phyloP scores from a whole-genome alignment of 192 early-diverging fungal species.

The Backusella westeae region DNA sequence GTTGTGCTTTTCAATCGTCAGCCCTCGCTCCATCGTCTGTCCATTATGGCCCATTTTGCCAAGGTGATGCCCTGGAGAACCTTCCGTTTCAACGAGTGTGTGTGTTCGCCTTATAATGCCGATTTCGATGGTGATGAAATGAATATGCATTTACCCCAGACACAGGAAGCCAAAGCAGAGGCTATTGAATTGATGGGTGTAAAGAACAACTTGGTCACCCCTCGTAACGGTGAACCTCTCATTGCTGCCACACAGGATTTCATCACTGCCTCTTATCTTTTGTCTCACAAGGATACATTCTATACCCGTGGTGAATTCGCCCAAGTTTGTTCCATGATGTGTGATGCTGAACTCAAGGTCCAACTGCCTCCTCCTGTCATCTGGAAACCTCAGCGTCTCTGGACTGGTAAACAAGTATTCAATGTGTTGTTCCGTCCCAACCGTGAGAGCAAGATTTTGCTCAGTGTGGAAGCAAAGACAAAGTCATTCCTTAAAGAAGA shows the following conservation, averaged over 20 bases:
- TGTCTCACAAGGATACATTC: slow-evolving; percentile 93
- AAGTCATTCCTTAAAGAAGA: slow-evolving; percentile 68
- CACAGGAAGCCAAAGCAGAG: slow-evolving; percentile 97
- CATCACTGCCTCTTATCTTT: slow-evolving; percentile 92
- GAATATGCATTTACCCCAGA: slow-evolving; percentile 99
- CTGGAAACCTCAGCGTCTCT: slow-evolving; percentile 83
- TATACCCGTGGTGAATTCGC: slow-evolving; percentile 92
- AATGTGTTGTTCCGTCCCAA: slow-evolving; percentile 88
- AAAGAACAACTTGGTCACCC: slow-evolving; percentile 96
- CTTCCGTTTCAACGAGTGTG: slow-evolving; percentile 99
- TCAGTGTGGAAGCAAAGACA: slow-evolving; percentile 92
- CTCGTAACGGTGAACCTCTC: slow-evolving; percentile 96
- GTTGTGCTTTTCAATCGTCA: slow-evolving; percentile 98
- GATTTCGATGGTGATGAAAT: slow-evolving; percentile 99
- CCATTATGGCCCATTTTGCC: slow-evolving; percentile 95
- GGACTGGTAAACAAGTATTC: slow-evolving; percentile 98
- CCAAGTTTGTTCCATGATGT: slow-evolving; percentile 91
- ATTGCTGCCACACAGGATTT: slow-evolving; percentile 99
- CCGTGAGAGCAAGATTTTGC: slow-evolving; percentile 52
- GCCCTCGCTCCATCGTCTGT: slow-evolving; percentile 95
- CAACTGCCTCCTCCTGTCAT: slow-evolving; percentile 95
- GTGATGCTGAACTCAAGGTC: slow-evolving; percentile 78
- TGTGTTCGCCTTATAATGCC: slow-evolving; percentile 99
- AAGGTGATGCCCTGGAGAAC: slow-evolving; percentile 96
- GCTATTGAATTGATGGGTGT: slow-evolving; percentile 94